Conservation (phyloP, 1,139 yeast genomes). For the Candida sanyaensis region DNA sequence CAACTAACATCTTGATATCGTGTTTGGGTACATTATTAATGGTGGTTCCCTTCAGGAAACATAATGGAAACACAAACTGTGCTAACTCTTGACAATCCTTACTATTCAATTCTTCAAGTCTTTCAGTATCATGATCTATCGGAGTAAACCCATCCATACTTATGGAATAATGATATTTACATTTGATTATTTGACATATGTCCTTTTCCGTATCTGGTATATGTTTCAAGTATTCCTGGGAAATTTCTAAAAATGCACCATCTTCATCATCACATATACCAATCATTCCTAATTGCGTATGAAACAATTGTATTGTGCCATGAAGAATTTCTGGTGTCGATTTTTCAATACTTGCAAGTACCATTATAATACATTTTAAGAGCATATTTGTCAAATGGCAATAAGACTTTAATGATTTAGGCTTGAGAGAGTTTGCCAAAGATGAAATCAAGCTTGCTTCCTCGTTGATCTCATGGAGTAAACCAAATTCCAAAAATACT, state of each 20-base stretch:
- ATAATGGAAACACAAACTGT: constrained; percentile 60
- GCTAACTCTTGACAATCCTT: constrained; percentile 59
- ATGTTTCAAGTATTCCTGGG: constrained; percentile 54
- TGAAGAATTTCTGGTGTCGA: constrained; percentile 4
- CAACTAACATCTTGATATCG: constrained; percentile 73
- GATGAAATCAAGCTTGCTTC: constrained; percentile 48
- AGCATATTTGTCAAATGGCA: constrained; percentile 55
- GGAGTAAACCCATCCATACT: constrained; percentile 61
- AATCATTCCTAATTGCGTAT: constrained; percentile 70
- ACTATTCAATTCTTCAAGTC: constrained; percentile 34
- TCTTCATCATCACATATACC: constrained; percentile 66
- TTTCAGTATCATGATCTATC: constrained; percentile 62
- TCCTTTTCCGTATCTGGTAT: constrained; percentile 52
- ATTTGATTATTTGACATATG: constrained; percentile 71
- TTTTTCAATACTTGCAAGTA: constrained; percentile 9
- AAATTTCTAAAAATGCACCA: constrained; percentile 62
- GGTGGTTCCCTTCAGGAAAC: constrained; percentile 59
- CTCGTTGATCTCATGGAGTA: constrained; percentile 48
- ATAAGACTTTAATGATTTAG: constrained; percentile 31
- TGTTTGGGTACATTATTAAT: constrained; percentile 57
- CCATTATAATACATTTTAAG: constrained; percentile 11
- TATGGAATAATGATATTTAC: constrained; percentile 72
- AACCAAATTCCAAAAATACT: constrained; percentile 39
- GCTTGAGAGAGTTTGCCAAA: constrained; percentile 29
- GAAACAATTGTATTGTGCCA: constrained; percentile 35